Evolutionary conservation across 2,329 filamentous ascomycete species (phyloP).

Genomic region (Hypomyces perniciosus): DNA sequence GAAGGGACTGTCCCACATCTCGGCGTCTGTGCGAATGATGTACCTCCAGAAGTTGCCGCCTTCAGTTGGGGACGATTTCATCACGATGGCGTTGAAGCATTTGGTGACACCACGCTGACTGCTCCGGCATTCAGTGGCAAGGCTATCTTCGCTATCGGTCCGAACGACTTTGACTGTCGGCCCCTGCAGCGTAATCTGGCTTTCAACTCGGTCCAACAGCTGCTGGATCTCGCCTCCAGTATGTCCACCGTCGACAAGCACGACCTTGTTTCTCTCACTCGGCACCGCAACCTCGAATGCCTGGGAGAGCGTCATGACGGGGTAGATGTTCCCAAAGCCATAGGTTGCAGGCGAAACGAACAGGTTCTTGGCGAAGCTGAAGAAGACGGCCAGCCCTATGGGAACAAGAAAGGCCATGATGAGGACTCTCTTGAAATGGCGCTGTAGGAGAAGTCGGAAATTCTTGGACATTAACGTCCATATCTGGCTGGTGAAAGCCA

Average conservation of each 20-base stretch:
- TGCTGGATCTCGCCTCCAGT: slow-evolving; percentile 63
- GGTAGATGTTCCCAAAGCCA: slow-evolving; percentile 59
- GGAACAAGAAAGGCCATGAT: slow-evolving; percentile 56
- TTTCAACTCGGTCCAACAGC: slow-evolving; percentile 59
- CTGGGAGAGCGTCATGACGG: slow-evolving; percentile 58
- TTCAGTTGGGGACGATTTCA: slow-evolving; percentile 68
- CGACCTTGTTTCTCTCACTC: slow-evolving; percentile 59
- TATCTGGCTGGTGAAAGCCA: slow-evolving; percentile 52
- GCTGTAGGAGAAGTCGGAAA: slow-evolving; percentile 50
- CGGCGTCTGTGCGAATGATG: slow-evolving; percentile 69
- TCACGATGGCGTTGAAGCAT: slow-evolving; percentile 70
- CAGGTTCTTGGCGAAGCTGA: slow-evolving; percentile 72
- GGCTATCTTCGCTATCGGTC: slow-evolving; percentile 47
- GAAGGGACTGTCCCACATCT: slow-evolving; percentile 49
- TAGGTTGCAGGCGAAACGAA: slow-evolving; percentile 72
- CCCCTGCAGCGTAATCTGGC: slow-evolving; percentile 46
- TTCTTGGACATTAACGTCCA: slow-evolving; percentile 59
- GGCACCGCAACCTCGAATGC: slow-evolving; percentile 53
- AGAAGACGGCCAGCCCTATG: slow-evolving; percentile 51
- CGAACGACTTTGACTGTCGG: slow-evolving; percentile 52
- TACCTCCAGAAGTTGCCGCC: slow-evolving; percentile 78
- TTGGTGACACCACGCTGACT: slow-evolving; percentile 59
- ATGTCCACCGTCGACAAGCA: slow-evolving; percentile 71
- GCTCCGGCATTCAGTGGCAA: slow-evolving; percentile 58
- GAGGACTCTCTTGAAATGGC: slow-evolving; percentile 46